Base-by-base conservation (phyloP, 345 rosid species). In the Raphanus sativus region DNA sequence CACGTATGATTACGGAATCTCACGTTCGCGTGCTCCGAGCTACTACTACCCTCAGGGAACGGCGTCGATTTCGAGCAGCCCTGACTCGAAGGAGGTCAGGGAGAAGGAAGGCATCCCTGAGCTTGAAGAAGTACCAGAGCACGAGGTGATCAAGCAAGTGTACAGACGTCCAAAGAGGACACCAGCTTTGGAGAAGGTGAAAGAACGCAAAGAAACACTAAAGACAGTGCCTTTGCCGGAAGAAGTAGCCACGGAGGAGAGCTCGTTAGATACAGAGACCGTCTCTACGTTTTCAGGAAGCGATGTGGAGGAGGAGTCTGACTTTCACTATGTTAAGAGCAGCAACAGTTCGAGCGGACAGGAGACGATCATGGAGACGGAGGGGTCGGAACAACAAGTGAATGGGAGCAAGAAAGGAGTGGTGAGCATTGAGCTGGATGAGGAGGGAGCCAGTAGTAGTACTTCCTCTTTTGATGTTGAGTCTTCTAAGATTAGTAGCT, bases 41-140 rank as follows among this genome's bases (percentile, higher is more conserved):
- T 77, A 77, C n/a, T n/a, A n/a, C 8, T 71, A 70, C 48, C 77
- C 87, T 2, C 63, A 40, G 38, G 77, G 80, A 50, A 84, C 80
- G 52, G 84, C 90, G 42, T 94, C 98, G 36, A 86, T 58, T 32
- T 67, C 92, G 4, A 89, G 97, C 67, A 92, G 95, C 64, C 98
- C 89, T 10, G 98, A 94, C 79, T 94, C 95, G 4, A 89, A 87
- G 62, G 98, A 89, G 77, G 93, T 94, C 63, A 86, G 97, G 82
- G 97, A 90, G 71, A 85, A 96, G 55, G 98, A 94, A 85, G 98
- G 98, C 55, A 92, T 94, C 67, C 98, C 98, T 54, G 98, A 92
- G 38, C 81, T 94, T 70, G 98, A 94, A 86, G 98, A 94, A 76
- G 98, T 83, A 77, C 77, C 91, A 2, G 95, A 92, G 81, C 82